Percentiles rank a stretch among this genome's conserved stretches.
Conservation (phyloP, 768 basidiomycete genomes). For the Erythrobasidium yunnanense region DNA sequence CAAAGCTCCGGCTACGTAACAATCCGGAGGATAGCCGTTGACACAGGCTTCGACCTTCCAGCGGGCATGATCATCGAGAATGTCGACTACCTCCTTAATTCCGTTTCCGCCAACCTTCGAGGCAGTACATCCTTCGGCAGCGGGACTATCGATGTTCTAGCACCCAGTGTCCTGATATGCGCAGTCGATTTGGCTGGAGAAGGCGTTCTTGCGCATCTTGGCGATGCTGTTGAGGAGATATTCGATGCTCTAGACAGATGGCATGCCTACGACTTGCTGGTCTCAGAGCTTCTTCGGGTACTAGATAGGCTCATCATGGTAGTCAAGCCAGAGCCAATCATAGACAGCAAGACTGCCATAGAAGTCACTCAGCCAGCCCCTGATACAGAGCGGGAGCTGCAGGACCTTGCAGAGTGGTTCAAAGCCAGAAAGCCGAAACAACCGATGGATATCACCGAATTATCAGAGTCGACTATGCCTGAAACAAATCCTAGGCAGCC, state of each 20-base stretch:
- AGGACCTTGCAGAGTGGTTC: conserved; percentile 57
- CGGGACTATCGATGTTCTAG: conserved; percentile 59
- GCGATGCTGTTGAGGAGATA: conserved; percentile 91
- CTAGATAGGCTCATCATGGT: conserved; percentile 72
- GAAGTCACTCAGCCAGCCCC: conserved; percentile 28
- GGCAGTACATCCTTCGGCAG: not conserved
- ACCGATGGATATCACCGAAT: too few relatives aligned
- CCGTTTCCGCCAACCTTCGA: conserved; percentile 8
- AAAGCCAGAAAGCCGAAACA: conserved; percentile 26
- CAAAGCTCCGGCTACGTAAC: not conserved
- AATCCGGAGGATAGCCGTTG: not conserved
- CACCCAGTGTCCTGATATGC: conserved; percentile 73
- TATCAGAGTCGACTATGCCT: too few relatives aligned
- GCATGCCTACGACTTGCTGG: conserved; percentile 78
- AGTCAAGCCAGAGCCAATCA: conserved; percentile 49
- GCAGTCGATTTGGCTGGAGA: conserved; percentile 77
- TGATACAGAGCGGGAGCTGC: conserved; percentile 36
- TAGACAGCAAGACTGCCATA: conserved; percentile 28
- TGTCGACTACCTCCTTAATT: conserved; percentile 20
- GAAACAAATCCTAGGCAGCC: too few relatives aligned
- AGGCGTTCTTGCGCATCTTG: conserved; percentile 75
- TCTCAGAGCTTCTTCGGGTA: conserved; percentile 78
- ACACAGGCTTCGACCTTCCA: not conserved
- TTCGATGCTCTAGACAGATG: conserved; percentile 93
- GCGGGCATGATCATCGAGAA: not conserved